Evolutionary conservation across 2,329 filamentous ascomycete species (phyloP).

Genomic region (Ophiocordyceps unilateralis): DNA sequence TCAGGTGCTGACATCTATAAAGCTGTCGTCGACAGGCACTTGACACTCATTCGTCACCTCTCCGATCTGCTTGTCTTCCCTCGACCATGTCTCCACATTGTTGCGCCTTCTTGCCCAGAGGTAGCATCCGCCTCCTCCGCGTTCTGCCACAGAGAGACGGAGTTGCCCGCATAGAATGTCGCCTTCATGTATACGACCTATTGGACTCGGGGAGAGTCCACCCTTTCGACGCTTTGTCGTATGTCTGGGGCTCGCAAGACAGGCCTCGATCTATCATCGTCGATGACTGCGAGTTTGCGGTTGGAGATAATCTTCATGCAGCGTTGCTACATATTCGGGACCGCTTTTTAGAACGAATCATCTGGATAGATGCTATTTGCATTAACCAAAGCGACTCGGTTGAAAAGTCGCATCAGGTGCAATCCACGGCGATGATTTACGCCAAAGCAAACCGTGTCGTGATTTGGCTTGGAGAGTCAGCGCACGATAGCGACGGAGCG

Average conservation of each 20-base stretch:
- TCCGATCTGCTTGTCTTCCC: neutral
- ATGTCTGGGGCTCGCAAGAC: neutral
- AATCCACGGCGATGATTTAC: neutral
- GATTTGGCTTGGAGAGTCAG: neutral
- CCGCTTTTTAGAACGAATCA: neutral
- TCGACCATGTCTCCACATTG: neutral
- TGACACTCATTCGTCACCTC: neutral
- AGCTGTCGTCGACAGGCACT: no score
- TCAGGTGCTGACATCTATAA: no score
- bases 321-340: neutral
- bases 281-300: neutral
- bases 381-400: neutral
- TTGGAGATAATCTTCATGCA: neutral
- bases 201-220: neutral
- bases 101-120: neutral
- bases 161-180: neutral
- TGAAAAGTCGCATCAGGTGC: neutral
- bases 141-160: neutral
- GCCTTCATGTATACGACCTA: neutral
- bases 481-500: neutral
- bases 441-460: neutral
- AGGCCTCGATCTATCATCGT: neutral
- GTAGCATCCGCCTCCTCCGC: neutral
- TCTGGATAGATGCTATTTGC: neutral
- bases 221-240: neutral